Percentiles rank a stretch among this genome's conserved stretches.
These are phyloP conservation scores for Gossypium davidsonii DNA, from an alignment of 441 rosid genomes.

Conservation along the genomic window DNA sequence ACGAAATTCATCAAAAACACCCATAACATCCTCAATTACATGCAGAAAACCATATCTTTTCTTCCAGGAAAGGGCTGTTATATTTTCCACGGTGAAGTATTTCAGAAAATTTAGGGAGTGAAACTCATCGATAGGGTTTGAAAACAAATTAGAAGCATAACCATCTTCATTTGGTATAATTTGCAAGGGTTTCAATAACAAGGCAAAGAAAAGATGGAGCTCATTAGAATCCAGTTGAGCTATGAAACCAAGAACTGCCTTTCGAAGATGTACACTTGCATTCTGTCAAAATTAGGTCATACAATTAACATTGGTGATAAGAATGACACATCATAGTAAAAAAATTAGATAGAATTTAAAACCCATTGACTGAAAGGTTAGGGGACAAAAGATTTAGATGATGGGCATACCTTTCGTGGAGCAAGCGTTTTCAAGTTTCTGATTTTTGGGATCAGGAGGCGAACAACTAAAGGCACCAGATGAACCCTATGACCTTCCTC, in stretches of 20 bases:
- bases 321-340: neutral
- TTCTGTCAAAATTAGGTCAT: conserved; percentile 41
- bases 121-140: conserved; percentile 45
- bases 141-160: conserved; percentile 32
- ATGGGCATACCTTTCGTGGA: conserved; percentile 67
- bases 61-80: conserved; percentile 62
- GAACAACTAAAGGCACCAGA: conserved; percentile 62
- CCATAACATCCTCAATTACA: conserved; percentile 74
- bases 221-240: conserved; percentile 71
- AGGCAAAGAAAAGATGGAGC: conserved; percentile 66
- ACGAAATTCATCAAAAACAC: conserved; percentile 71
- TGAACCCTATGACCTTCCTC: conserved; percentile 59
- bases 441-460: conserved; percentile 78
- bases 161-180: conserved; percentile 41
- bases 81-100: conserved; percentile 51
- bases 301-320: neutral
- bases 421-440: conserved; percentile 75
- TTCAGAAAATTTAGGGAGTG: conserved; percentile 40
- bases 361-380: neutral
- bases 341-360: neutral
- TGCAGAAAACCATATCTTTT: conserved; percentile 77
- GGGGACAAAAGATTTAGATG: neutral
- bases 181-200: conserved; percentile 74
- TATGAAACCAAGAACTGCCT: conserved; percentile 80
- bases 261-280: conserved; percentile 68